Percentiles rank a stretch among this genome's conserved stretches.
Conservation (phyloP, 495 filamentous ascomycete species). For the Penicillium nucicola region DNA sequence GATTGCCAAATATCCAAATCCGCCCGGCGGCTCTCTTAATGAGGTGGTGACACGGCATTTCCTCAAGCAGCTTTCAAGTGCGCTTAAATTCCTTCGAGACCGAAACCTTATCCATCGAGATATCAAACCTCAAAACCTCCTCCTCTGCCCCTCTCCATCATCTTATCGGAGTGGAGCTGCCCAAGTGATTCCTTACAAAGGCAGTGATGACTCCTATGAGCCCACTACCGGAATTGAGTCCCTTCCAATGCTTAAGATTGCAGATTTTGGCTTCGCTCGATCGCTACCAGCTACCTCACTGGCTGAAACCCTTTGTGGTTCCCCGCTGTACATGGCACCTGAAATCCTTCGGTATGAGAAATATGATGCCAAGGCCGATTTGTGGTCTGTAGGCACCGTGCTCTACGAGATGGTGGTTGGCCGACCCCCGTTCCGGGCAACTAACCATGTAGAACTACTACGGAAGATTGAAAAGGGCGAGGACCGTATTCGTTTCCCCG, state of each 20-base stretch:
- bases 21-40: conserved; percentile 75
- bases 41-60: conserved; percentile 95
- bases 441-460: conserved; percentile 91
- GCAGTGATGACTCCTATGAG: conserved; percentile 72
- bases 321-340: conserved; percentile 98
- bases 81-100: conserved; percentile 80
- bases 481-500: conserved; percentile 78
- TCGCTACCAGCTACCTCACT: conserved; percentile 84
- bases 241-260: conserved; percentile 92
- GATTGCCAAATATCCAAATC: conserved; percentile 86
- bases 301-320: conserved; percentile 94
- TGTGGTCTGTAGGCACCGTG: conserved; percentile 97
- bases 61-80: conserved; percentile 90
- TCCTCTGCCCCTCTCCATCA: conserved; percentile 79
- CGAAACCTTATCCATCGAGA: conserved; percentile 92
- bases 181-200: conserved; percentile 54
- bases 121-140: conserved; percentile 94
- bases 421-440: conserved; percentile 84
- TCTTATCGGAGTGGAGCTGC: conserved; percentile 51
- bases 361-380: conserved; percentile 93
- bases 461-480: conserved; percentile 84
- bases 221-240: conserved; percentile 80
- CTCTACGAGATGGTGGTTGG: conserved; percentile 92
- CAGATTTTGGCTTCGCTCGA: conserved; percentile 95
- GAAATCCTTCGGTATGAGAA: conserved; percentile 97